Percentiles rank a stretch among this genome's conserved stretches.
These are phyloP conservation scores for Penicillium desertorum DNA, from an alignment of 495 filamentous ascomycete genomes.

Conservation along the genomic window DNA sequence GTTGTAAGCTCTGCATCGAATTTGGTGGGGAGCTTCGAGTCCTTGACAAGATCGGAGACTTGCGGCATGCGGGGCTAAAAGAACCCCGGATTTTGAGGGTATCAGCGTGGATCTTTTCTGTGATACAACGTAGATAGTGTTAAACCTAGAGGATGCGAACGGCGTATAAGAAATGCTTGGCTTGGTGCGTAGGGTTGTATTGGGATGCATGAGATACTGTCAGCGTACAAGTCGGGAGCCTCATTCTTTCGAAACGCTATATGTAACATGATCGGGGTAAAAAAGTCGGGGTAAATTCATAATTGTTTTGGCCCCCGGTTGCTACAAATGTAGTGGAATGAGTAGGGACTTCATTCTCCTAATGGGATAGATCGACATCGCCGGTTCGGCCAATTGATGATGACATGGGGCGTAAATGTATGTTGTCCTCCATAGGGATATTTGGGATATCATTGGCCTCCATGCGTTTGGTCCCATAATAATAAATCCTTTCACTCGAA, in stretches of 20 bases:
- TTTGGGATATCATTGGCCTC: neutral
- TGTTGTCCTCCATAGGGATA: neutral
- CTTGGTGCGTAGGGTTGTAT: neutral
- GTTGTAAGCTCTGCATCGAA: slow-evolving; percentile 16
- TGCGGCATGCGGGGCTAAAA: slow-evolving; percentile 17
- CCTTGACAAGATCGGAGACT: slow-evolving; percentile 21
- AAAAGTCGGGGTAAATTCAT: slow-evolving; percentile 9
- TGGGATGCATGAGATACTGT: neutral
- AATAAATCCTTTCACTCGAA: slow-evolving; percentile 15
- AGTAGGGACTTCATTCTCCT: slow-evolving; percentile 3
- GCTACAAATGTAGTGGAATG: neutral
- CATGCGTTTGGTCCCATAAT: neutral
- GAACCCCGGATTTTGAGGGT: neutral
- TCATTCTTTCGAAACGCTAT: neutral
- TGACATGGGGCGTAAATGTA: slow-evolving; percentile 2
- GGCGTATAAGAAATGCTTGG: neutral
- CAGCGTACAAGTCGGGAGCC: neutral
- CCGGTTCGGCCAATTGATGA: slow-evolving; percentile 2
- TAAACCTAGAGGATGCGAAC: neutral
- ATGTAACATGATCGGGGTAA: neutral
- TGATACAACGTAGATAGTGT: neutral
- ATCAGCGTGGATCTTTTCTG: neutral
- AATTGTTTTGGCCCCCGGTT: neutral
- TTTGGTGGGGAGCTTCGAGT: slow-evolving; percentile 19
- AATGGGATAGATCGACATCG: slow-evolving; percentile 17